These are phyloP conservation scores for Alternaria consortialis DNA, from an alignment of 2,329 filamentous ascomycete species.

Conservation along the genomic window DNA sequence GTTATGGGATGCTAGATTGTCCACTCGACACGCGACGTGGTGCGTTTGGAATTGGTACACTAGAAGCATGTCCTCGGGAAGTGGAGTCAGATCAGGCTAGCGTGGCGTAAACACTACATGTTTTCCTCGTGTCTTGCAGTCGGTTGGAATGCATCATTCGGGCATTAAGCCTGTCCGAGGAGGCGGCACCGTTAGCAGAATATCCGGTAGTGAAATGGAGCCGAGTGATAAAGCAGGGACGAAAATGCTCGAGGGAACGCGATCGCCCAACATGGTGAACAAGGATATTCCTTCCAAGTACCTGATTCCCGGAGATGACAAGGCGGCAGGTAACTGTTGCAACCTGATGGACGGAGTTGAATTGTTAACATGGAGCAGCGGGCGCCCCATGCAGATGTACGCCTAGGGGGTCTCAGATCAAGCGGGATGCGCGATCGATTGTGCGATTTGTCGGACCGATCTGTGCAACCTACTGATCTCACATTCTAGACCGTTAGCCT, in stretches of 20 bases:
- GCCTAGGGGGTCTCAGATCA: slow-evolving; percentile 7
- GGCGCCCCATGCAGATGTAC: slow-evolving; percentile 9
- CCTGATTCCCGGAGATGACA: slow-evolving; percentile 9
- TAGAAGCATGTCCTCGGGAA: slow-evolving; percentile 1
- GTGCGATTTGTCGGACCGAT: slow-evolving; percentile 1
- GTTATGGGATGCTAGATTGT: slow-evolving; percentile 8
- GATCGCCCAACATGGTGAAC: not conserved
- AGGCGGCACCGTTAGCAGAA: not conserved
- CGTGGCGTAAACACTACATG: not conserved
- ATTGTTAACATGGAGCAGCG: not conserved
- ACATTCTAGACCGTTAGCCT: not conserved
- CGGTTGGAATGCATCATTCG: not conserved
- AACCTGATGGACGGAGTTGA: not conserved
- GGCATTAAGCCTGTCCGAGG: not conserved
- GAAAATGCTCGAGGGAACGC: not conserved
- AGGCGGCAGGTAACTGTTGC: not conserved
- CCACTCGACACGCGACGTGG: slow-evolving; percentile 5
- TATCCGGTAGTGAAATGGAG: not conserved
- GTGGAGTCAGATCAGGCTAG: slow-evolving; percentile 3
- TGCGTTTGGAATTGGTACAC: slow-evolving; percentile 8
- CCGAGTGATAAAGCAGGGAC: not conserved
- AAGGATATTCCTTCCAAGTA: slow-evolving; percentile 1
- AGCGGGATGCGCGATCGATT: slow-evolving; percentile 8
- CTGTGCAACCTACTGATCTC: not conserved
- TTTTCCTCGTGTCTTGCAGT: not conserved